Evolutionary conservation across 1,284 basidiomycete genomes (phyloP).

Genomic region (Exobasidium rhododendri): DNA sequence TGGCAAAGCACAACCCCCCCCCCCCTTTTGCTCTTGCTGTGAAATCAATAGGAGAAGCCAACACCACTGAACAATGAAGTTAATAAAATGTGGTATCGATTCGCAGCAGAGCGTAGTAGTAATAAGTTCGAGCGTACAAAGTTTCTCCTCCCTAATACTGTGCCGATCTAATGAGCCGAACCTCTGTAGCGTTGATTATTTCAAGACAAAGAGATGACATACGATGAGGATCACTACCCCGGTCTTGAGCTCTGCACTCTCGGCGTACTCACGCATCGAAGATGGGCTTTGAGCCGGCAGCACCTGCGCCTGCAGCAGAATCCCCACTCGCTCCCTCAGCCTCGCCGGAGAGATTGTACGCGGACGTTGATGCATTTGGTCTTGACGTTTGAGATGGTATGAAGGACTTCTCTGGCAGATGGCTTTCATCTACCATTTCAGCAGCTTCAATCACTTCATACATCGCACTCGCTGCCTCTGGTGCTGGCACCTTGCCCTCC

Average conservation of each 20-base stretch:
- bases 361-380: conserved; percentile 21
- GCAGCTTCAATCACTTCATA: conserved; percentile 86
- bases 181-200: neutral
- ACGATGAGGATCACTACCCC: neutral
- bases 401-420: conserved; percentile 74
- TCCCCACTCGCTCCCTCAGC: neutral
- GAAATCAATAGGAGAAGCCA: no score
- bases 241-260: neutral
- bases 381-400: conserved; percentile 68
- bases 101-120: no score
- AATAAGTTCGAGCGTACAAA: no score
- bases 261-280: conserved; percentile 17
- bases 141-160: no score
- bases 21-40: no score
- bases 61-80: no score
- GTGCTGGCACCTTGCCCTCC: conserved; percentile 86
- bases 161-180: conserved; percentile 6
- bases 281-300: conserved; percentile 9
- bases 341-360: conserved; percentile 17
- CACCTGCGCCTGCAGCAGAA: conserved; percentile 9
- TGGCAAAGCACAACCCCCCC: no score
- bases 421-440: conserved; percentile 62
- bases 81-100: no score
- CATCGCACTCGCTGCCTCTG: conserved; percentile 85
- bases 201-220: neutral